Percentiles rank a stretch among this genome's conserved stretches.
phyloP scores from a whole-genome alignment of 2,329 filamentous ascomycete species.

The Aspergillus quadrilineatus region DNA sequence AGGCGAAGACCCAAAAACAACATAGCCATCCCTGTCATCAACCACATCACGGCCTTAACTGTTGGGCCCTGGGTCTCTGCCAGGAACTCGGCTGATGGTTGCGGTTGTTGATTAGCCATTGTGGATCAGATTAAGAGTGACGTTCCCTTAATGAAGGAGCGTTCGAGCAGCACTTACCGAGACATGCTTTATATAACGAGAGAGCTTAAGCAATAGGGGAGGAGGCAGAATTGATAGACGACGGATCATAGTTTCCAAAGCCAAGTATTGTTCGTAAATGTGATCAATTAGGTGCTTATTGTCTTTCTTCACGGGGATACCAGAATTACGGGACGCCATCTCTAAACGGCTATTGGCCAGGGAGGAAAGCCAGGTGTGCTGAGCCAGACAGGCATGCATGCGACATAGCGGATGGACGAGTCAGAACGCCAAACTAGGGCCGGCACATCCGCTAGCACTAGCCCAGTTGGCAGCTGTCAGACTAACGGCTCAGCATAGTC shows the following conservation, averaged over 20 bases:
- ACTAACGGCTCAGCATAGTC: background rate
- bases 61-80: conserved; percentile 8
- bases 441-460: background rate
- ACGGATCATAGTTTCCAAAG: background rate
- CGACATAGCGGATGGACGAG: background rate
- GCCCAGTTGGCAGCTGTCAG: background rate
- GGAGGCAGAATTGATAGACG: conserved; percentile 1
- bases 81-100: conserved; percentile 7
- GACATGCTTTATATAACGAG: conserved; percentile 1
- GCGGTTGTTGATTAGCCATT: conserved; percentile 1
- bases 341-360: background rate
- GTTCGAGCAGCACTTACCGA: background rate
- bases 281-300: background rate
- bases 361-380: background rate
- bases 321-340: background rate
- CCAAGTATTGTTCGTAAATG: background rate
- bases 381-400: background rate
- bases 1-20: conserved; percentile 5
- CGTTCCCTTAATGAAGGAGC: background rate
- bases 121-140: background rate
- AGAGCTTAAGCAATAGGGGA: background rate
- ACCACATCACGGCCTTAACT: conserved; percentile 13
- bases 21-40: conserved; percentile 6
- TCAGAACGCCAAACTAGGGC: background rate
- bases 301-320: background rate